Base-by-base conservation (phyloP, 2,329 filamentous ascomycete genomes). In the Tolypocladium tundrense region DNA sequence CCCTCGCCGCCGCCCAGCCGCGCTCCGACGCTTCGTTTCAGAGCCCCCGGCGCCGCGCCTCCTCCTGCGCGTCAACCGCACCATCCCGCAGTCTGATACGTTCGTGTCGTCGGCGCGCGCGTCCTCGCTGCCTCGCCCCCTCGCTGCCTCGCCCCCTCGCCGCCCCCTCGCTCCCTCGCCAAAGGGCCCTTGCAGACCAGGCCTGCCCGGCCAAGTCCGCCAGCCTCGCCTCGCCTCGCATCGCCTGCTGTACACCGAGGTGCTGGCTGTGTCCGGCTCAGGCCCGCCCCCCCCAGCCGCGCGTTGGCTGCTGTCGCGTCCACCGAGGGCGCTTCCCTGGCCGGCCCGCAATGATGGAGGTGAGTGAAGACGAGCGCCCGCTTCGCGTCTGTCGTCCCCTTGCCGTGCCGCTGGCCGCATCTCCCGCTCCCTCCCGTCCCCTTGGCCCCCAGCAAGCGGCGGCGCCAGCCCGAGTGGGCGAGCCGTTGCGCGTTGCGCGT, bases 261-360 rank as follows among this genome's bases (percentile, higher is more conserved):
- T 9, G 37, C 37, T 39, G 13, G 37, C 37, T 16, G 37, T 39
- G 5, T 39, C 37, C 4, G 37, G 37, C 13, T 11, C 45, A 16
- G 27, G 27, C 16, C 19, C 40, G 19, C 24, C 24, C 24, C 19
- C 43, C 45, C 45, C 14, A 19, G 27, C 27, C 48, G 48, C 48
- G 48, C 31, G 27, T 51, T 51, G 48, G 27, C 48, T 51, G 48
- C 48, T 21, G 31, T 48, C 33, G 31, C 54, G 54, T 55, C 42
- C 45, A 27, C n/a, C 54, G 33, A 14, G 31, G 41, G n/a, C 33
- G n/a, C 41, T 31, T n/a, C 41, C n/a, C 19, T 13, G 16, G 21
- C 31, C 21, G n/a, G 24, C 43, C 54, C 24, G 56, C 42, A 54
- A 55, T 43, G 37, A 59, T 56, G 51, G 59, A 62, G 60, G 60